Evolutionary conservation across 331 rosid species (phyloP).

Genomic region (Telfairia occidentalis): DNA sequence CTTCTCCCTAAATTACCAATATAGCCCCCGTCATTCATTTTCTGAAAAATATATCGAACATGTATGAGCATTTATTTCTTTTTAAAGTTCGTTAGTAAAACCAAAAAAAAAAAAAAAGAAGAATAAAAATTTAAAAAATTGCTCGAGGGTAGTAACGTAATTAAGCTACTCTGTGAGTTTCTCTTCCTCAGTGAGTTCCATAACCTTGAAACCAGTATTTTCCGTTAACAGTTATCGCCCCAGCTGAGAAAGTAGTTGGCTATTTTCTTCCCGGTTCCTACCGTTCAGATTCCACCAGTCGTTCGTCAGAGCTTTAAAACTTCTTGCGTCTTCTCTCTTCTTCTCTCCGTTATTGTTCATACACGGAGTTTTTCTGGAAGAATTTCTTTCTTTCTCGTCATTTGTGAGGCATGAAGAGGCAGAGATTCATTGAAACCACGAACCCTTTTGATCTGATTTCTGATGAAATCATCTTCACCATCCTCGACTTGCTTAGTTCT

Average conservation of each 20-base stretch:
- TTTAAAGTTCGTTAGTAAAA: no score
- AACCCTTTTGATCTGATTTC: slow-evolving; percentile 48
- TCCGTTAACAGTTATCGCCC: slow-evolving; percentile 15
- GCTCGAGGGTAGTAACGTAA: slow-evolving; percentile 37
- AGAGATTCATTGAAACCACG: slow-evolving; percentile 5
- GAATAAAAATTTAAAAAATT: no score
- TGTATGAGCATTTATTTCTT: no score
- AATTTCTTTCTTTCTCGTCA: background rate
- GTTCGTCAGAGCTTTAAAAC: background rate
- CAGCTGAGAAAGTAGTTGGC: background rate
- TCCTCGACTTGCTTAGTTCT: slow-evolving; percentile 47
- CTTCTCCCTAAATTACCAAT: background rate
- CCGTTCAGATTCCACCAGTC: background rate
- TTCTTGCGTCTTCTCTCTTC: background rate
- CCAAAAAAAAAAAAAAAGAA: no score
- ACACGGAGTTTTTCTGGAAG: background rate
- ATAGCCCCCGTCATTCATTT: background rate
- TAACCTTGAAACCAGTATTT: background rate
- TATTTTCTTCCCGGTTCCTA: background rate
- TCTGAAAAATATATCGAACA: no score
- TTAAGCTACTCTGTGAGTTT: background rate
- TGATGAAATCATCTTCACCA: slow-evolving; percentile 55
- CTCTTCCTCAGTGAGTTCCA: background rate
- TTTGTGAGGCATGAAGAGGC: slow-evolving; percentile 47
- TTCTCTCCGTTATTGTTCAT: background rate